phyloP scores from a whole-genome alignment of 2,329 filamentous ascomycete genomes.

The Aspergillus tanneri region DNA sequence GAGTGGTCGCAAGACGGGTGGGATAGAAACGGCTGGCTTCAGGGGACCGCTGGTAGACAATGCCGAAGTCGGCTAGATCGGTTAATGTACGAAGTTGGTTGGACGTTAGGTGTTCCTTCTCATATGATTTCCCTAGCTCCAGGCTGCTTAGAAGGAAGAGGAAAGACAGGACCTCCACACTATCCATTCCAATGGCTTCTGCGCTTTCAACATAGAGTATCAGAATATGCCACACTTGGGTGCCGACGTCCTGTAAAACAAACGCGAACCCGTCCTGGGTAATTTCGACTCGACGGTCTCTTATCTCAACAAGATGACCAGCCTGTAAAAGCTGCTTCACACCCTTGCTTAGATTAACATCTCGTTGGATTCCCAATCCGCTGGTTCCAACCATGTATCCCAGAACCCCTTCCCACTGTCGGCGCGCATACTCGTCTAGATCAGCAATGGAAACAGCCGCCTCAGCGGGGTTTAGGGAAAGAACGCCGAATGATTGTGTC shows the following conservation, averaged over 20 bases:
- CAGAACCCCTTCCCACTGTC: slow-evolving; percentile 92
- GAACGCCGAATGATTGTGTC: slow-evolving; percentile 87
- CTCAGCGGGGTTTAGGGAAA: slow-evolving; percentile 64
- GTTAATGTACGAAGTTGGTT: slow-evolving; percentile 86
- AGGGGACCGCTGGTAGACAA: slow-evolving; percentile 66
- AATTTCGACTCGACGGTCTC: slow-evolving; percentile 63
- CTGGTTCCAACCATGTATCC: slow-evolving; percentile 79
- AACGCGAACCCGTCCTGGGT: slow-evolving; percentile 95
- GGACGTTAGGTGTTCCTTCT: slow-evolving; percentile 76
- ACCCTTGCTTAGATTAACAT: slow-evolving; percentile 62
- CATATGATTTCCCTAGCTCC: slow-evolving; percentile 88
- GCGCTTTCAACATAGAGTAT: slow-evolving; percentile 90
- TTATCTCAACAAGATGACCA: slow-evolving; percentile 73
- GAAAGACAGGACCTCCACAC: slow-evolving; percentile 92
- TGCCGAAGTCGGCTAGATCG: slow-evolving; percentile 85
- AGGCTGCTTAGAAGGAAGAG: slow-evolving; percentile 93
- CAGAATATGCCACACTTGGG: slow-evolving; percentile 93
- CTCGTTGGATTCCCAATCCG: slow-evolving; percentile 49
- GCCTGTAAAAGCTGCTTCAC: slow-evolving; percentile 82
- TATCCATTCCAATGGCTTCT: slow-evolving; percentile 72
- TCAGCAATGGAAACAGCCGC: slow-evolving; percentile 66
- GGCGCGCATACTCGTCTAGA: slow-evolving; percentile 80
- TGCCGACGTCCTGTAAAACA: slow-evolving; percentile 89
- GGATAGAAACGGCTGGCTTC: slow-evolving; percentile 69
- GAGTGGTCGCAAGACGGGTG: slow-evolving; percentile 87